Percentiles rank a stretch among this genome's conserved stretches.
phyloP scores from a whole-genome alignment of 2,329 filamentous ascomycete genomes.

The Fusarium pseudocircinatum region DNA sequence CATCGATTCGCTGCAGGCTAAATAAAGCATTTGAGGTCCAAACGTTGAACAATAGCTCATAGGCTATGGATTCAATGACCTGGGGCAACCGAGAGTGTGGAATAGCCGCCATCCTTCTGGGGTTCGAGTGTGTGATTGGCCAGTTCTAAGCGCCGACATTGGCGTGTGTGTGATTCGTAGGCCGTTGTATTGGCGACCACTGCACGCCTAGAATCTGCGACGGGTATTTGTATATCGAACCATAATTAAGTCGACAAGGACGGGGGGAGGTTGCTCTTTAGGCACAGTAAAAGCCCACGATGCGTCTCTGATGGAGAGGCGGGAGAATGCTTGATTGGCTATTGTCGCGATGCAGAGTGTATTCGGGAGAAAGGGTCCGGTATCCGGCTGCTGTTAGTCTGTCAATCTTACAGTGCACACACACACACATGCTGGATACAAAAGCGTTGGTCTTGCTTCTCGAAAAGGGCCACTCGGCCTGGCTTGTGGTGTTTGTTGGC shows the following conservation, averaged over 20 bases:
- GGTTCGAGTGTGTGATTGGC: slow-evolving; percentile 43
- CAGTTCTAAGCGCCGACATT: slow-evolving; percentile 42
- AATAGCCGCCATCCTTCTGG: slow-evolving; percentile 51
- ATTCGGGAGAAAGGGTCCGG: slow-evolving; percentile 11
- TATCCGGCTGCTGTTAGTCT: slow-evolving; percentile 19
- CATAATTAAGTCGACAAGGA: slow-evolving; percentile 16
- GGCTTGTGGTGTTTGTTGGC: background rate
- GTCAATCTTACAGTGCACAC: background rate
- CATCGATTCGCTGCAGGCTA: slow-evolving; percentile 39
- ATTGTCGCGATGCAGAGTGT: slow-evolving; percentile 18
- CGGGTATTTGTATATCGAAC: slow-evolving; percentile 4
- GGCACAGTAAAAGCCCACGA: background rate
- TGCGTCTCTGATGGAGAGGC: slow-evolving; percentile 24
- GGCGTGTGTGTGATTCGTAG: slow-evolving; percentile 41
- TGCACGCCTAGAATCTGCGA: slow-evolving; percentile 32
- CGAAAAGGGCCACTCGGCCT: slow-evolving; percentile 15
- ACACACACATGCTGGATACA: background rate
- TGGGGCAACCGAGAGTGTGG: slow-evolving; percentile 45
- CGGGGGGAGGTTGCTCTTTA: slow-evolving; percentile 32
- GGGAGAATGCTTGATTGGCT: slow-evolving; percentile 21
- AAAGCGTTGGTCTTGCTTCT: slow-evolving; percentile 9
- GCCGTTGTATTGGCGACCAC: slow-evolving; percentile 39
- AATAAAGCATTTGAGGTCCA: slow-evolving; percentile 40
- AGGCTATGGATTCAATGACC: slow-evolving; percentile 39
- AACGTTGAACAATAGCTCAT: slow-evolving; percentile 34